These are phyloP conservation scores for Xylaria telfairii DNA, from an alignment of 495 filamentous ascomycete genomes.

Conservation along the genomic window DNA sequence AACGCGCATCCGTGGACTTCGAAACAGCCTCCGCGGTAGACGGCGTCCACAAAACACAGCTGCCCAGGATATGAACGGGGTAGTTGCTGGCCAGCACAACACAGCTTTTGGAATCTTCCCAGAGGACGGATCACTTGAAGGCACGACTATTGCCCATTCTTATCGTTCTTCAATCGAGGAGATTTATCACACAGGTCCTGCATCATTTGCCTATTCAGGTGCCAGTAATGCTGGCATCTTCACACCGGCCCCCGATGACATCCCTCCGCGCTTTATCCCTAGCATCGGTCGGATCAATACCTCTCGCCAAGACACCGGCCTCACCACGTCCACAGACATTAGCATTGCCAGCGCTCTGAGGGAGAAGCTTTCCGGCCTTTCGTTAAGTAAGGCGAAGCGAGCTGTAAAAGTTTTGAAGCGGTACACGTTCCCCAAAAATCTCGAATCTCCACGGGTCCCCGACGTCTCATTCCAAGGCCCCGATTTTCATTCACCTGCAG, in stretches of 20 bases:
- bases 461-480: conserved; percentile 27
- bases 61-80: background rate
- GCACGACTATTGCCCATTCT: conserved; percentile 31
- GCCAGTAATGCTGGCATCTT: background rate
- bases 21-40: conserved; percentile 32
- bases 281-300: conserved; percentile 17
- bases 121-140: conserved; percentile 11
- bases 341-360: conserved; percentile 38
- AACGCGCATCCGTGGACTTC: conserved; percentile 44
- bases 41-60: conserved; percentile 16
- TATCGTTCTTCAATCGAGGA: conserved; percentile 33
- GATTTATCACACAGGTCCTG: background rate
- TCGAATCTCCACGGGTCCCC: conserved; percentile 26
- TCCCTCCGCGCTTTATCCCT: conserved; percentile 16
- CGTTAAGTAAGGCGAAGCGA: conserved; percentile 33
- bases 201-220: background rate
- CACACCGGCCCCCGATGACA: background rate
- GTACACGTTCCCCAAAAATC: conserved; percentile 39
- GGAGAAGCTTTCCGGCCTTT: conserved; percentile 32
- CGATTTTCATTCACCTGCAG: conserved; percentile 8
- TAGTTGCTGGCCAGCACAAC: conserved; percentile 10
- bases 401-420: conserved; percentile 40
- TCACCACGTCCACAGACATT: conserved; percentile 40
- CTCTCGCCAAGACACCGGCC: conserved; percentile 33
- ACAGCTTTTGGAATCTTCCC: conserved; percentile 14